These are phyloP conservation scores for Cicer judaicum DNA, from an alignment of 306 rosid species.

Conservation along the genomic window DNA sequence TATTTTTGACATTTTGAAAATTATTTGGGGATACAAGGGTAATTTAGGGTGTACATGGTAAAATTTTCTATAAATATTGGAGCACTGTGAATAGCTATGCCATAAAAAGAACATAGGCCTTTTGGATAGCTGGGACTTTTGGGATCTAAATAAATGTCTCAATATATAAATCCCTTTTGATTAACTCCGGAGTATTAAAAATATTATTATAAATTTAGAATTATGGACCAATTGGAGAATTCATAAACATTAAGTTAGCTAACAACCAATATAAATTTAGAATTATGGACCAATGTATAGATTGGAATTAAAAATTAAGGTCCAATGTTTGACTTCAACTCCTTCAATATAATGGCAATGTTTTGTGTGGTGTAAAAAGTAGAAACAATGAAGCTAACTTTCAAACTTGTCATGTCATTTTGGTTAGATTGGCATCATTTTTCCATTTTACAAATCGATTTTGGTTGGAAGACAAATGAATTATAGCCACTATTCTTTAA, in stretches of 20 bases:
- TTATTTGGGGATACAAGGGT: no score
- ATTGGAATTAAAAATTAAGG: background rate
- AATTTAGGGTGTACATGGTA: no score
- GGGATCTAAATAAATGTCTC: no score
- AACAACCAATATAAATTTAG: constrained; percentile 2
- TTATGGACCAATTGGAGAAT: background rate
- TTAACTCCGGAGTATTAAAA: no score
- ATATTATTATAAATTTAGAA: no score
- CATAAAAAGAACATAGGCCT: no score
- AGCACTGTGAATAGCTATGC: no score
- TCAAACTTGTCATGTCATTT: constrained; percentile 36
- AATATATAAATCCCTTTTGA: no score
- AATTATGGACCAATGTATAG: constrained; percentile 10
- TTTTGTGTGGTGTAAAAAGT: constrained; percentile 24
- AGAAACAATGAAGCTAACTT: constrained; percentile 27
- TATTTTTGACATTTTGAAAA: no score
- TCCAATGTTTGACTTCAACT: background rate
- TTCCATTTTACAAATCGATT: background rate
- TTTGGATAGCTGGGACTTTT: no score
- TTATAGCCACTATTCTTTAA: background rate
- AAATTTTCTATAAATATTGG: no score
- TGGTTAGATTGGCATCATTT: constrained; percentile 5
- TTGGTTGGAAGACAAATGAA: constrained; percentile 1
- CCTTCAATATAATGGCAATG: constrained; percentile 37
- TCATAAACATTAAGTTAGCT: constrained; percentile 24